These are phyloP conservation scores for Agaricus blazei DNA, from an alignment of 768 basidiomycete genomes.

Conservation along the genomic window DNA sequence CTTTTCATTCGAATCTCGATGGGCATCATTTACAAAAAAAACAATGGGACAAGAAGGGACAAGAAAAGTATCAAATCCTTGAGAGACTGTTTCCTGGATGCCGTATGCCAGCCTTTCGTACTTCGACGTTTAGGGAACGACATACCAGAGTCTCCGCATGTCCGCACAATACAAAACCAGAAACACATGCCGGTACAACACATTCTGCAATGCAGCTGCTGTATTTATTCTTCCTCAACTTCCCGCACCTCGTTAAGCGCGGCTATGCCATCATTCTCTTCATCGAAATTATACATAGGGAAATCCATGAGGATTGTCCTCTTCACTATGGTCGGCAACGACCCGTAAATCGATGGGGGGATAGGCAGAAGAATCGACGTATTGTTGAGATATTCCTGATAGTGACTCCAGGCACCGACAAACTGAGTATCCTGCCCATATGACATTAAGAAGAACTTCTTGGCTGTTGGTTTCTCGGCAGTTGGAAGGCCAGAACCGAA, in stretches of 20 bases:
- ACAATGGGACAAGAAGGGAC: no score
- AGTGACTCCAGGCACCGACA: constrained; percentile 41
- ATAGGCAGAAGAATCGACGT: constrained; percentile 62
- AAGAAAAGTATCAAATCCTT: no score
- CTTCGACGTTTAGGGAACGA: no score
- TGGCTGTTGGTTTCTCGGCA: constrained; percentile 62
- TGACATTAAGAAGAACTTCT: constrained; percentile 50
- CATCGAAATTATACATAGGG: constrained; percentile 56
- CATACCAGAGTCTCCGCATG: no score
- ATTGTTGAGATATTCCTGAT: constrained; percentile 47
- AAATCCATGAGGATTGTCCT: constrained; percentile 55
- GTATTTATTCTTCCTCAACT: not conserved
- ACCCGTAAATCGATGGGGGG: constrained; percentile 49
- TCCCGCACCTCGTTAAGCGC: constrained; percentile 33
- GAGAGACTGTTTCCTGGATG: no score
- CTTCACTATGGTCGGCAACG: constrained; percentile 49
- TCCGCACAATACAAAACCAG: no score
- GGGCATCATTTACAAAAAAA: no score
- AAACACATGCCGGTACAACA: not conserved
- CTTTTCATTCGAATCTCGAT: no score
- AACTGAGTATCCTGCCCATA: constrained; percentile 32
- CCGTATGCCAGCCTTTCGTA: no score
- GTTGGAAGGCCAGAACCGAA: constrained; percentile 69
- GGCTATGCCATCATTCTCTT: constrained; percentile 38
- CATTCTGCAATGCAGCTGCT: not conserved